Percentiles rank a stretch among this genome's conserved stretches.
Conservation (phyloP, 345 rosid genomes). For the Pugionium dolabratum region DNA sequence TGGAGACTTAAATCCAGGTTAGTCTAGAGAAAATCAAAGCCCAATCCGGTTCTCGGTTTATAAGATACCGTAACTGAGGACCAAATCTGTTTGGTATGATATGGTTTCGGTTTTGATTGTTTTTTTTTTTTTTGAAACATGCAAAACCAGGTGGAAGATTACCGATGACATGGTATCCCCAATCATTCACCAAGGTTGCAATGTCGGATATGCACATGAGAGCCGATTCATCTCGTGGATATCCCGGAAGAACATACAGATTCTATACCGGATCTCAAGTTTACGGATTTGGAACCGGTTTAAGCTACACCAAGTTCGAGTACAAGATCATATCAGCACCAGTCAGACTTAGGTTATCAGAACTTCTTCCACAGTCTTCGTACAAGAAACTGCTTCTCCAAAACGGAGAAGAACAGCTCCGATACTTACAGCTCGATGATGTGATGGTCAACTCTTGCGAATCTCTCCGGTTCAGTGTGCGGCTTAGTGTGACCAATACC, state of each 20-base stretch:
- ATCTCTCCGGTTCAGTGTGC: slow-evolving; percentile 52
- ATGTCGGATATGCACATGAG: slow-evolving; percentile 93
- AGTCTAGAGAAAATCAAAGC: slow-evolving; percentile 18
- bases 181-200: slow-evolving; percentile 66
- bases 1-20: slow-evolving; percentile 90
- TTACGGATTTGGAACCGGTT: slow-evolving; percentile 73
- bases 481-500: slow-evolving; percentile 51
- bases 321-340: slow-evolving; percentile 71
- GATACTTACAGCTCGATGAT: slow-evolving; percentile 34
- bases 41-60: neutral
- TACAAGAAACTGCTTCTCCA: slow-evolving; percentile 47
- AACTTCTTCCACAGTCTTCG: slow-evolving; percentile 32
- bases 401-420: slow-evolving; percentile 31
- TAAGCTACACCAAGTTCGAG: slow-evolving; percentile 65
- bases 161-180: slow-evolving; percentile 91
- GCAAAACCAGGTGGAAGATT: slow-evolving; percentile 76
- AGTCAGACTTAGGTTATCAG: slow-evolving; percentile 44
- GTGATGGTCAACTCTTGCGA: slow-evolving; percentile 51
- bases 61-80: neutral
- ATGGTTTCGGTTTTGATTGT: neutral
- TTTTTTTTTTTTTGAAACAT: neutral
- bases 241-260: slow-evolving; percentile 90
- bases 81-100: neutral
- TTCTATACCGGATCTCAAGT: slow-evolving; percentile 72
- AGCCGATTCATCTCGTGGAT: slow-evolving; percentile 64